phyloP scores from a whole-genome alignment of 768 basidiomycete genomes.

The Boletus pseudo-olivaceus region DNA sequence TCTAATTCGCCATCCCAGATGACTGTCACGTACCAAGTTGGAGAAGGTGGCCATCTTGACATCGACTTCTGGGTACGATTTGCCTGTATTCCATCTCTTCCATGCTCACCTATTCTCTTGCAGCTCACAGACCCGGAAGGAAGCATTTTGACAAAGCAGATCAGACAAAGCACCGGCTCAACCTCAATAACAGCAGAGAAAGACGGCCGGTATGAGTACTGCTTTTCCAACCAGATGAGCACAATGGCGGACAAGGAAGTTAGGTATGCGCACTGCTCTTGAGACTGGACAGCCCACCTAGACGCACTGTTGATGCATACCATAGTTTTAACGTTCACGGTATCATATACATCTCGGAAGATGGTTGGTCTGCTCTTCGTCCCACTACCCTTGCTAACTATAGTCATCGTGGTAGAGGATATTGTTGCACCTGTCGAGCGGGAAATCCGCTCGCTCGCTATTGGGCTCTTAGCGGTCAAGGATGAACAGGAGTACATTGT shows the following conservation, averaged over 20 bases:
- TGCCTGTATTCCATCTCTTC: not conserved
- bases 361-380: conserved; percentile 48
- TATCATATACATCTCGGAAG: conserved; percentile 88
- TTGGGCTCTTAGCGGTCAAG: conserved; percentile 83
- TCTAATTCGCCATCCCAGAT: conserved; percentile 52
- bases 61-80: conserved; percentile 90
- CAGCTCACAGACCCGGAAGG: conserved; percentile 81
- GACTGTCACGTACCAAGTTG: conserved; percentile 99
- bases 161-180: conserved; percentile 86
- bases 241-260: conserved; percentile 93
- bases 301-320: not conserved
- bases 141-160: conserved; percentile 67
- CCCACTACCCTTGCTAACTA: not conserved
- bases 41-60: conserved; percentile 93
- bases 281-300: not conserved
- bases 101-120: conserved; percentile 8
- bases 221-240: conserved; percentile 99
- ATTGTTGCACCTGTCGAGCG: conserved; percentile 93
- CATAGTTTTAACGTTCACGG: conserved; percentile 96
- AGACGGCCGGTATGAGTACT: conserved; percentile 90
- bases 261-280: conserved; percentile 47
- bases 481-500: conserved; percentile 99
- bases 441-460: conserved; percentile 83
- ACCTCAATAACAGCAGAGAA: conserved; percentile 80
- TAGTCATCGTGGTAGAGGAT: conserved; percentile 41